These are phyloP conservation scores for Dendrobium officinale DNA, from an alignment of 106 monocot genomes.

Conservation along the genomic window DNA sequence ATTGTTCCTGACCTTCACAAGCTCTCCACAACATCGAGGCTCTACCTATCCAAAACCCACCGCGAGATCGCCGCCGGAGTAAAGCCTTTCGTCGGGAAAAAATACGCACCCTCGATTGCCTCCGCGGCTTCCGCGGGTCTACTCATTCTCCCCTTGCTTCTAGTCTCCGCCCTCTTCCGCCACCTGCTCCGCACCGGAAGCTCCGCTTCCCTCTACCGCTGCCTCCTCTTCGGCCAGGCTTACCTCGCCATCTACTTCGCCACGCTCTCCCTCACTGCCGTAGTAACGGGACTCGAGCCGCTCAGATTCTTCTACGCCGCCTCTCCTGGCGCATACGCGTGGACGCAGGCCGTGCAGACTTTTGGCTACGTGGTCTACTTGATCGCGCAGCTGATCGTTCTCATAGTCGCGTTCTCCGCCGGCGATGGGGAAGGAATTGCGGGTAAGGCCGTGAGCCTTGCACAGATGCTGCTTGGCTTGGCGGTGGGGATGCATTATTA, in stretches of 20 bases:
- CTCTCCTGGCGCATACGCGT: slow-evolving; percentile 52
- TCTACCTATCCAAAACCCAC: slow-evolving; percentile 64
- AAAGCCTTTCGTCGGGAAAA: slow-evolving; percentile 56
- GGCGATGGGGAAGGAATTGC: slow-evolving; percentile 1
- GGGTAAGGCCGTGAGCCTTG: slow-evolving; percentile 6
- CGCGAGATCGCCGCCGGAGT: slow-evolving; percentile 39
- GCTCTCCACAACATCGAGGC: slow-evolving; percentile 64
- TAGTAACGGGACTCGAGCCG: slow-evolving; percentile 67
- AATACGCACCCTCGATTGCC: slow-evolving; percentile 55
- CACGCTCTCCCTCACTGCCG: slow-evolving; percentile 50
- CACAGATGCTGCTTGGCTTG: slow-evolving; percentile 18
- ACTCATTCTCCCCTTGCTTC: slow-evolving; percentile 45
- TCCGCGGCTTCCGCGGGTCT: slow-evolving; percentile 35
- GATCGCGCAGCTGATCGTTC: slow-evolving; percentile 38
- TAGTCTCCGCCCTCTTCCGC: slow-evolving; percentile 35
- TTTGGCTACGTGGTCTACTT: slow-evolving; percentile 51
- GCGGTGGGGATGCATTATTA: slow-evolving; percentile 84
- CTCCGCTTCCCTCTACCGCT: slow-evolving; percentile 42
- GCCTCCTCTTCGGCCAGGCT: slow-evolving; percentile 51
- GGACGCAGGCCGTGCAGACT: slow-evolving; percentile 71
- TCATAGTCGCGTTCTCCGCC: slow-evolving; percentile 31
- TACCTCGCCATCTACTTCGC: slow-evolving; percentile 82
- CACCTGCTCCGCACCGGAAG: slow-evolving; percentile 20
- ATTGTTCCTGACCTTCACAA: slow-evolving; percentile 63
- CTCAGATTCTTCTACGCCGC: slow-evolving; percentile 65